Conservation (phyloP, 139 green algal genomes). For the Yamagishiella unicocca region DNA sequence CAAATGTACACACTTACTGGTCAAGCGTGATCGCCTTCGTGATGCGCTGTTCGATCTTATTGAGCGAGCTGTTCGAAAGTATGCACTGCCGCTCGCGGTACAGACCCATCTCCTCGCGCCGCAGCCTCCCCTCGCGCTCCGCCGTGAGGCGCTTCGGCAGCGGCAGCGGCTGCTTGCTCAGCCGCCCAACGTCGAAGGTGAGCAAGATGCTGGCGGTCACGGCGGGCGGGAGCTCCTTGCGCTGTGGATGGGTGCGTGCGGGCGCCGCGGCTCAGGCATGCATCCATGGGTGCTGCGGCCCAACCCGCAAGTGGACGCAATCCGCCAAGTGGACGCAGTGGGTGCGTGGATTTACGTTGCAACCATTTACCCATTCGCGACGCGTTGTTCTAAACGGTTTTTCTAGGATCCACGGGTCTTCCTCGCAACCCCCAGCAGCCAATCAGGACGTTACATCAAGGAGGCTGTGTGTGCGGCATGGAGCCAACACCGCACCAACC, state of each 20-base stretch:
- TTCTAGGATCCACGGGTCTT: too few species aligned
- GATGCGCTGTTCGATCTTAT: slow-evolving; percentile 67
- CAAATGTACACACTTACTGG: slow-evolving; percentile 15
- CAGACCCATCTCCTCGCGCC: slow-evolving; percentile 55
- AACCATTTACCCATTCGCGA: too few species aligned
- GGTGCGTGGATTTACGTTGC: too few species aligned
- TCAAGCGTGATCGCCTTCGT: slow-evolving; percentile 28
- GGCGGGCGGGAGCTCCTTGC: background rate
- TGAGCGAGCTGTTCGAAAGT: slow-evolving; percentile 44
- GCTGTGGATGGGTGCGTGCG: background rate
- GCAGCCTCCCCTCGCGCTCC: slow-evolving; percentile 27
- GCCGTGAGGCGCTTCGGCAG: slow-evolving; percentile 28
- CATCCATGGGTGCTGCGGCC: too few species aligned
- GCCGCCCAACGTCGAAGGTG: background rate
- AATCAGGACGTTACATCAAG: too few species aligned
- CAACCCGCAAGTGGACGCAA: too few species aligned
- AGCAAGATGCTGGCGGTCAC: slow-evolving; percentile 24
- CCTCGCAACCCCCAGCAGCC: too few species aligned
- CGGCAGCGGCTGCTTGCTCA: background rate
- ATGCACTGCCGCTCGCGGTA: slow-evolving; percentile 51
- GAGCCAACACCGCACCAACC: too few species aligned
- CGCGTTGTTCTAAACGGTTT: too few species aligned
- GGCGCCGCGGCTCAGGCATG: too few species aligned
- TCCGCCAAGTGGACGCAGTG: too few species aligned
- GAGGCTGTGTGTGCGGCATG: too few species aligned